Evolutionary conservation across 805 yeast species (phyloP).

Genomic region (Wickerhamomyces xylosicus): DNA sequence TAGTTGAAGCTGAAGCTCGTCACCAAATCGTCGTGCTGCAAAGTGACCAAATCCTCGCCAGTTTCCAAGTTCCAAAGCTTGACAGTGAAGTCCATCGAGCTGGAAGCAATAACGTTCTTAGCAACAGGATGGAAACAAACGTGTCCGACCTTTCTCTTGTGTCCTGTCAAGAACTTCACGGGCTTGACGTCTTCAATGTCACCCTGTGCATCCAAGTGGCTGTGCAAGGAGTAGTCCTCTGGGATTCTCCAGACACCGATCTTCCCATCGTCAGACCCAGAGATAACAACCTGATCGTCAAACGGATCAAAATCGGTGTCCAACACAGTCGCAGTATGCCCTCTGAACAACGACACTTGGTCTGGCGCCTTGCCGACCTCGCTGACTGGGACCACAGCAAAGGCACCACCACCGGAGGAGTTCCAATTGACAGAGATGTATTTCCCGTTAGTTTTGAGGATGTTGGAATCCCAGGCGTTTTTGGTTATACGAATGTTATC

Average conservation of each 20-base stretch:
- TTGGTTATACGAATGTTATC: constrained; percentile 59
- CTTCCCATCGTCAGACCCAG: constrained; percentile 75
- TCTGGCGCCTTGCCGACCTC: constrained; percentile 94
- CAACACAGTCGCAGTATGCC: constrained; percentile 89
- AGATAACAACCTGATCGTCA: constrained; percentile 60
- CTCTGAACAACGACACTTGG: constrained; percentile 84
- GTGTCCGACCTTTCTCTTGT: constrained; percentile 88
- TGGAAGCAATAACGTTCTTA: constrained; percentile 74
- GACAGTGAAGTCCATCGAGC: constrained; percentile 84
- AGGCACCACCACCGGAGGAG: constrained; percentile 95
- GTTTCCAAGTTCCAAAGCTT: constrained; percentile 84
- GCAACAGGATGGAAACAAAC: constrained; percentile 86
- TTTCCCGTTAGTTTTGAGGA: constrained; percentile 79
- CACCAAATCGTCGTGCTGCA: constrained; percentile 82
- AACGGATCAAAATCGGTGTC: constrained; percentile 97
- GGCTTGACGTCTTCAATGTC: constrained; percentile 65
- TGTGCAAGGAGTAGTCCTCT: constrained; percentile 61
- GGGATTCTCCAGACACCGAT: constrained; percentile 88
- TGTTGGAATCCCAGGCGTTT: constrained; percentile 94
- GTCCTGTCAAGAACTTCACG: constrained; percentile 65
- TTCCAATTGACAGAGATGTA: constrained; percentile 87
- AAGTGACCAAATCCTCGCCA: constrained; percentile 58
- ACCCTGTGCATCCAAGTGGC: constrained; percentile 43
- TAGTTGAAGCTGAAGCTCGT: constrained; percentile 90
- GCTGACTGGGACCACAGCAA: constrained; percentile 79